Percentiles rank a stretch among this genome's conserved stretches.
Conservation (phyloP, 1,139 yeast genomes). For the Spathaspora sp. region DNA sequence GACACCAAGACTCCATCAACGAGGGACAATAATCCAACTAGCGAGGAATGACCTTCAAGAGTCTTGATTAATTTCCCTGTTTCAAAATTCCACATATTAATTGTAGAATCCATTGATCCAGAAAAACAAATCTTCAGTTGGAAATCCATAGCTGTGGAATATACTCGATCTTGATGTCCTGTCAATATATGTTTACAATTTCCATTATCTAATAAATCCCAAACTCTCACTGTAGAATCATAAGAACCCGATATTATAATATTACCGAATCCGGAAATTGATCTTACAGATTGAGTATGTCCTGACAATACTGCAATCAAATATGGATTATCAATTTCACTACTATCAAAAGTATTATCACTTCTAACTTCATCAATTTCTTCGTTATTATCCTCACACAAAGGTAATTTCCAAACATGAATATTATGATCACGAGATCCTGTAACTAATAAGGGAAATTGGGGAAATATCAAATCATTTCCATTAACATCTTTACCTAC, state of each 20-base stretch:
- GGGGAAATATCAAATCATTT: constrained; percentile 61
- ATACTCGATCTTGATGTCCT: constrained; percentile 87
- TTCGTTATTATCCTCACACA: constrained; percentile 41
- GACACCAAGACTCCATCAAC: constrained; percentile 81
- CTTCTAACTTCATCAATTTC: constrained; percentile 21
- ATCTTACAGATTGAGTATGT: constrained; percentile 84
- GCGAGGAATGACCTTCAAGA: constrained; percentile 81
- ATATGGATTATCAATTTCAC: constrained; percentile 57
- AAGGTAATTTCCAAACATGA: constrained; percentile 85
- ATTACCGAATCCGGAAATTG: constrained; percentile 84
- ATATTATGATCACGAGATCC: constrained; percentile 91
- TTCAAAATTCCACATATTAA: constrained; percentile 85
- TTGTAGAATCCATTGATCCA: constrained; percentile 89
- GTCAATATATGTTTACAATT: constrained; percentile 69
- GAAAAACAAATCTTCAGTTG: constrained; percentile 79
- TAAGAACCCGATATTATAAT: constrained; percentile 87
- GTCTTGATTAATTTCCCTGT: constrained; percentile 68
- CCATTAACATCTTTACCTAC: constrained; percentile 63
- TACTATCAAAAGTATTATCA: constrained; percentile 36
- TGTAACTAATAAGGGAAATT: constrained; percentile 67
- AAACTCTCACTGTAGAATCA: constrained; percentile 86
- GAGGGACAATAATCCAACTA: constrained; percentile 84
- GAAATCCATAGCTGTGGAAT: constrained; percentile 80
- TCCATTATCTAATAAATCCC: constrained; percentile 78
- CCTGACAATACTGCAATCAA: constrained; percentile 78